A percentile compares a stretch with the other conserved stretches of the same genome.
Evolutionary conservation across 116 monocot genomes (phyloP).

Genomic region (Cymodocea nodosa): DNA sequence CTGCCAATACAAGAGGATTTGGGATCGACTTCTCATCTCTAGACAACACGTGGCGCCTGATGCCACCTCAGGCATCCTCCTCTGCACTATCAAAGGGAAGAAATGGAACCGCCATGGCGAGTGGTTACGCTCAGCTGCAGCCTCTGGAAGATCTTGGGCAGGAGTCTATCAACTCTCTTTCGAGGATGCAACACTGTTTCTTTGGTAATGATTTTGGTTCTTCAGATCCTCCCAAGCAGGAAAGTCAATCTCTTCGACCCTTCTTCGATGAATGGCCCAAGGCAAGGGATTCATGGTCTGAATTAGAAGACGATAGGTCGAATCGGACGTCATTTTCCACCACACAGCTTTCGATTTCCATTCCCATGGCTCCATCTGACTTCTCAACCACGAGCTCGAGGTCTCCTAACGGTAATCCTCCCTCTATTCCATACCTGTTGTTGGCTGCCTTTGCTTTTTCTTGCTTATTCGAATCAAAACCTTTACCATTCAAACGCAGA

Average conservation of each 20-base stretch:
- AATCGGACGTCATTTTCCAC: constrained; percentile 50
- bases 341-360: constrained; percentile 90
- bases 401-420: constrained; percentile 52
- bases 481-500: constrained; percentile 4
- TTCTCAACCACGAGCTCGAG: constrained; percentile 62
- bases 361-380: constrained; percentile 70
- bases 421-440: not conserved
- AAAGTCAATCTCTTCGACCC: constrained; percentile 47
- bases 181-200: constrained; percentile 35
- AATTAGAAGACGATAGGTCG: constrained; percentile 44
- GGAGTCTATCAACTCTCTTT: constrained; percentile 13
- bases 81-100: constrained; percentile 21
- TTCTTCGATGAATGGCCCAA: constrained; percentile 92
- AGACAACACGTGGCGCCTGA: constrained; percentile 43
- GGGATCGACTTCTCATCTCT: constrained; percentile 38
- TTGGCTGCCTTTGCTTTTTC: not conserved
- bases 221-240: constrained; percentile 31
- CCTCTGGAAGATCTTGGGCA: constrained; percentile 36
- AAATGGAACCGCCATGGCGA: constrained; percentile 18
- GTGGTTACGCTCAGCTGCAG: constrained; percentile 30
- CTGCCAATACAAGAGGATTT: constrained; percentile 30
- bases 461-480: not conserved
- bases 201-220: constrained; percentile 33
- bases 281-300: constrained; percentile 64
- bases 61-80: constrained; percentile 29